These are phyloP conservation scores for Acer yangbiense DNA, from an alignment of 345 rosid species.

Conservation along the genomic window DNA sequence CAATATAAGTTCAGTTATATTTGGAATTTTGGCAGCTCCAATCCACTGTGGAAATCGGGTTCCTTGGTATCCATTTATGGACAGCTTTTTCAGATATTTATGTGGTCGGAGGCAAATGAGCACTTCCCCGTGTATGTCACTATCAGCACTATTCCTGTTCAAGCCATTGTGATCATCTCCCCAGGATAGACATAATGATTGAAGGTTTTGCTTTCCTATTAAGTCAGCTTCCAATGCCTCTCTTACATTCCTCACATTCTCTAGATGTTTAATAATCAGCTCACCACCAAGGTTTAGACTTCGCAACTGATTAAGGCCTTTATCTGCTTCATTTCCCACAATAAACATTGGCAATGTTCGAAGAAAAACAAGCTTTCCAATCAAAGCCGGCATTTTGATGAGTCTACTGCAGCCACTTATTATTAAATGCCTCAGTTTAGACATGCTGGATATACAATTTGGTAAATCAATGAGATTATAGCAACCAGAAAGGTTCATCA, in stretches of 20 bases:
- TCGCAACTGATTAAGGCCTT: constrained; percentile 15
- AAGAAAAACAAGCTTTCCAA: constrained; percentile 21
- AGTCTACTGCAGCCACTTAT: constrained; percentile 19
- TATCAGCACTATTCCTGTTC: background rate
- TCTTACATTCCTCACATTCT: constrained; percentile 15
- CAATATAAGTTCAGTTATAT: constrained; percentile 17
- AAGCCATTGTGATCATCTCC: constrained; percentile 10
- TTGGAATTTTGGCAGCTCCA: constrained; percentile 11
- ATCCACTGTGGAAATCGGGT: constrained; percentile 27
- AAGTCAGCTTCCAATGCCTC: constrained; percentile 21
- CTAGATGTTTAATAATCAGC: constrained; percentile 7
- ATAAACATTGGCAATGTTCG: constrained; percentile 26
- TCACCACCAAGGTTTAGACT: constrained; percentile 27
- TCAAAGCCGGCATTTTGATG: constrained; percentile 12
- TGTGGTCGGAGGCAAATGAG: constrained; percentile 22
- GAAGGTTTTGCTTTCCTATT: constrained; percentile 12
- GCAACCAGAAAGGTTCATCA: constrained; percentile 29
- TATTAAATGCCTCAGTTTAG: constrained; percentile 26
- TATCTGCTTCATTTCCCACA: constrained; percentile 20
- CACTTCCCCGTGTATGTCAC: constrained; percentile 6
- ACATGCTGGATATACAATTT: background rate
- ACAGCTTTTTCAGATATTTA: constrained; percentile 17
- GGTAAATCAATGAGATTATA: constrained; percentile 26
- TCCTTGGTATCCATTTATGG: constrained; percentile 20
- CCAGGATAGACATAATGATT: constrained; percentile 22